Conservation (phyloP, 2,329 filamentous ascomycete genomes). For the Botryotinia globosa region DNA sequence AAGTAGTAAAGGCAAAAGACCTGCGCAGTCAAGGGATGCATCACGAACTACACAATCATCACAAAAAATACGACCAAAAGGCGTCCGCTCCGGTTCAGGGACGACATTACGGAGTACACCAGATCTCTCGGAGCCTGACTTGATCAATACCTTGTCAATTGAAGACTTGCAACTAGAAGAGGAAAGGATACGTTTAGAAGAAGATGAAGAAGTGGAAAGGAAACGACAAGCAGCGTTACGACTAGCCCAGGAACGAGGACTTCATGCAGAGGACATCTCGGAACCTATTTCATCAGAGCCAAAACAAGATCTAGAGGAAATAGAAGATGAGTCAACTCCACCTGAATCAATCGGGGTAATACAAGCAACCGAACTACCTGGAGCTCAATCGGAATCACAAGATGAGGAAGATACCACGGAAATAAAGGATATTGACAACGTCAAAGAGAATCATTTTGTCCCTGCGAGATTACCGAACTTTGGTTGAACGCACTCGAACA, state of each 20-base stretch:
- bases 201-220: conserved; percentile 52
- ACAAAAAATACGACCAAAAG: conserved; percentile 27
- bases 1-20: conserved; percentile 59
- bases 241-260: conserved; percentile 50
- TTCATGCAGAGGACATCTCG: conserved; percentile 41
- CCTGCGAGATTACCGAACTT: conserved; percentile 60
- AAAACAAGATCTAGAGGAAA: conserved; percentile 24
- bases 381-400: not conserved
- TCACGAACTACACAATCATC: conserved; percentile 48
- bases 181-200: conserved; percentile 44
- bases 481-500: conserved; percentile 30
- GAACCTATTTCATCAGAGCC: conserved; percentile 24
- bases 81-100: conserved; percentile 28
- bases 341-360: not conserved
- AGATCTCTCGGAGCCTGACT: conserved; percentile 38
- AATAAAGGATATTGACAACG: not conserved
- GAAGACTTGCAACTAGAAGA: conserved; percentile 55
- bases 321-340: conserved; percentile 21
- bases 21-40: conserved; percentile 46
- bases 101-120: conserved; percentile 38
- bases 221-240: conserved; percentile 52
- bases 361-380: not conserved
- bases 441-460: conserved; percentile 46
- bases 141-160: conserved; percentile 46
- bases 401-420: not conserved